Conservation (phyloP, 2,329 filamentous ascomycete species). For the Colletotrichum tabaci region DNA sequence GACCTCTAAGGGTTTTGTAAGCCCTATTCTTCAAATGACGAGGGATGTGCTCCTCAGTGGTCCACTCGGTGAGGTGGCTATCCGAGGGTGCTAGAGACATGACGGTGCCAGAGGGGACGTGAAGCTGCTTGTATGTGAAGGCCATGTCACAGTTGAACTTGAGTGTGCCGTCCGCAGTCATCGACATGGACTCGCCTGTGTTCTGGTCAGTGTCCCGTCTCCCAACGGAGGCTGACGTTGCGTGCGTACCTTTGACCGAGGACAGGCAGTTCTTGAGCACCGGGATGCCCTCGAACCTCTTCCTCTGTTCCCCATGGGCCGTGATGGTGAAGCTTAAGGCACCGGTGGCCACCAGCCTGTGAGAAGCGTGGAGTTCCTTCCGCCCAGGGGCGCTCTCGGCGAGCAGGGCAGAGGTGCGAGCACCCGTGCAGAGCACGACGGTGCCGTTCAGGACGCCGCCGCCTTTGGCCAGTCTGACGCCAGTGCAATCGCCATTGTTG, state of each 20-base stretch:
- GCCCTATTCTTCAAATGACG: conserved; percentile 61
- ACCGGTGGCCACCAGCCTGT: conserved; percentile 70
- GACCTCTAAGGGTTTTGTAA: conserved; percentile 55
- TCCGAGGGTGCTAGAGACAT: conserved; percentile 67
- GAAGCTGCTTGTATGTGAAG: conserved; percentile 67
- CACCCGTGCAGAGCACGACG: conserved; percentile 69
- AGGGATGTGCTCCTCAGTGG: conserved; percentile 56
- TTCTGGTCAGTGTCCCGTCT: conserved; percentile 30
- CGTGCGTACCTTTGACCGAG: conserved; percentile 57
- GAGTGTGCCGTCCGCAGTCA: conserved; percentile 64
- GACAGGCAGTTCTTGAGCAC: conserved; percentile 65
- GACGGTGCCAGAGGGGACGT: conserved; percentile 62
- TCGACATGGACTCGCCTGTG: conserved; percentile 60
- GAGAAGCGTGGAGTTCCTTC: conserved; percentile 65
- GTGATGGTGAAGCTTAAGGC: conserved; percentile 60
- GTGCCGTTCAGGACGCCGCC: conserved; percentile 65
- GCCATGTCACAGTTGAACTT: conserved; percentile 75
- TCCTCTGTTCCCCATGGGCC: conserved; percentile 59
- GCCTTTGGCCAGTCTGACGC: conserved; percentile 61
- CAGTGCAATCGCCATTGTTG: conserved; percentile 60
- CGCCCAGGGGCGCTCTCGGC: conserved; percentile 65
- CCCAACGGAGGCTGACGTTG: not conserved
- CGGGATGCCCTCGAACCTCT: conserved; percentile 65
- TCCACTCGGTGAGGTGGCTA: conserved; percentile 59
- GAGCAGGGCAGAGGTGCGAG: conserved; percentile 69